Conservation (phyloP, 2,329 filamentous ascomycete genomes). For the Alternaria longipes region DNA sequence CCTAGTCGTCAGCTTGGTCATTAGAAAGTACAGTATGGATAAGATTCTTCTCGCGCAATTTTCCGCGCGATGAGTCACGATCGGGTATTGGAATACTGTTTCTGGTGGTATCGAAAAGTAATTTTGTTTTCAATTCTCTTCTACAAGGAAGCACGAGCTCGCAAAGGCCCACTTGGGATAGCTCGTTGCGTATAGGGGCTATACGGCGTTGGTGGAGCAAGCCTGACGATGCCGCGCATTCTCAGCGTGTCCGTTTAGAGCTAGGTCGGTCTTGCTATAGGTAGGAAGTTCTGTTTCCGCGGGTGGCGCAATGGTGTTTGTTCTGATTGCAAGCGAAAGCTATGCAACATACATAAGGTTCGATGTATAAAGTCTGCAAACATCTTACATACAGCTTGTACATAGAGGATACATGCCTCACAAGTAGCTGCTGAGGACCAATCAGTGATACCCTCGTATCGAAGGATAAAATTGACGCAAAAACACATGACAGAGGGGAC, state of each 20-base stretch:
- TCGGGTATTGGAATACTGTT: neutral
- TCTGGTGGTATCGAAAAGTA: neutral
- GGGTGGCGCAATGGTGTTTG: neutral
- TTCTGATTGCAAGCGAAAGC: neutral
- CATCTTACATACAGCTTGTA: too few species aligned
- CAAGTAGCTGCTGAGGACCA: neutral
- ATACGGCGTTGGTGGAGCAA: neutral
- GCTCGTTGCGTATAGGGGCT: neutral
- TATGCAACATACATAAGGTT: neutral
- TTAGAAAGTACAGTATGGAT: slow-evolving; percentile 44
- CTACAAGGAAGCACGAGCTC: neutral
- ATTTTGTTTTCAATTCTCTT: neutral
- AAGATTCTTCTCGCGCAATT: slow-evolving; percentile 35
- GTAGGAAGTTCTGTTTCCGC: too few species aligned
- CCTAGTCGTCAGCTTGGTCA: slow-evolving; percentile 35
- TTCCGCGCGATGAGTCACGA: slow-evolving; percentile 25
- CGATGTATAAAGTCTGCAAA: too few species aligned
- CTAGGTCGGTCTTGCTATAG: neutral
- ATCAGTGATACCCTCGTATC: too few species aligned
- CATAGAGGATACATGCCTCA: neutral
- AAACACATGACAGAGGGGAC: too few species aligned
- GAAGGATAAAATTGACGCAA: too few species aligned
- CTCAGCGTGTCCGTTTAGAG: neutral
- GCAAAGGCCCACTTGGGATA: neutral
- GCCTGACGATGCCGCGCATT: neutral